Base-by-base conservation (phyloP, 257 asterid species). In the Schizonepeta tenuifolia region DNA sequence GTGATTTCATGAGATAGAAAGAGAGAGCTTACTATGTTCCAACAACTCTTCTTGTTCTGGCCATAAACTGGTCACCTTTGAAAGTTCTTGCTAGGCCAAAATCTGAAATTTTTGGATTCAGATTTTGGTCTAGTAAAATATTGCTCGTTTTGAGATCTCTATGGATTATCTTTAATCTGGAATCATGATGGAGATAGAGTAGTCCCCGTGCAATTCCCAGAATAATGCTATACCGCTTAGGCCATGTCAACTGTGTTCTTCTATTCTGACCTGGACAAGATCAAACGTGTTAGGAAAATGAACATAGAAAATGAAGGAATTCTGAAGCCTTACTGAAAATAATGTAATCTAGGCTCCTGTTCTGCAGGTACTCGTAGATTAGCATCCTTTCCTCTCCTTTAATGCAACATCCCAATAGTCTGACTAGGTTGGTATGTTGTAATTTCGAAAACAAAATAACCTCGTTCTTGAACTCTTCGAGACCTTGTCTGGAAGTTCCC, bases 381-480 rank as follows among this genome's bases (percentile, higher is more conserved):
- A 68, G 50, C 63, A 68, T 50, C 15, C 63, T 35, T 4, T 68
- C 73, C 2, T 68, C 63, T 33, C 51, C 73, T 51, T 68, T 13
- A 15, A 67, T 67, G 61, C 60, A 67, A 18, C 60, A 67, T 17
- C 72, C 72, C 49, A 67, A 50, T 28, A 67, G 62, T 51, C 63
- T 33, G 51, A 68, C 51, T 10, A 67, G 49, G 72, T 50, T 67
- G 18, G 18, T 67, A 18, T 67, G 72, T 12, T 67, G 72, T 31
- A 67, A 62, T 31, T 67, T 67, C 10, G 72, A n/a, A 18, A 49
- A 28, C 62, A 67, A 20, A 50, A 67, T 17, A 33, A 67, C 72
- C 49, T 67, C 61, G 14, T 67, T 67, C 61, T 49, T 50, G 72
- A 67, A 67, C 49, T 67, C 72, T 67, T 67, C 72, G 10, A 50